Evolutionary conservation across 352 stramenopile genomes (phyloP).

Genomic region (Globisporangium lucens): DNA sequence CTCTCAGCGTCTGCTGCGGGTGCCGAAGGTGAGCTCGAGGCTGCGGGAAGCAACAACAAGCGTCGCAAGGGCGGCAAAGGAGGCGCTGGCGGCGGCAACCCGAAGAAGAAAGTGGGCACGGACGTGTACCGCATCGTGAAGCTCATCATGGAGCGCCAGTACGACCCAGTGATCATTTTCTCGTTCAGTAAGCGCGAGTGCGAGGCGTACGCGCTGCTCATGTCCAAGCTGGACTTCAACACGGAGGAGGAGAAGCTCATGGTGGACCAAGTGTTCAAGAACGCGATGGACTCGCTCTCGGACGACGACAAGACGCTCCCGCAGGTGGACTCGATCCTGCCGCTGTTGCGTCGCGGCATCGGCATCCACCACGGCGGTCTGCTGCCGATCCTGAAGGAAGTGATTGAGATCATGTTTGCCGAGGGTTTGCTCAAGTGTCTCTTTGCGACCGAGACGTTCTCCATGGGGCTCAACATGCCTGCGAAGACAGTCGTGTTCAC

Average conservation of each 20-base stretch:
- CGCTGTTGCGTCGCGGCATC: constrained; percentile 97
- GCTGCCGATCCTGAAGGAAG: constrained; percentile 99
- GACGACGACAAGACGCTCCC: constrained; percentile 97
- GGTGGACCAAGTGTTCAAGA: constrained; percentile 95
- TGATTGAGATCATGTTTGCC: constrained; percentile 90
- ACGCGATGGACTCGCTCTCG: constrained; percentile 96
- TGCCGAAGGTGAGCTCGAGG: constrained; percentile 73
- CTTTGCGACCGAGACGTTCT: constrained; percentile 98
- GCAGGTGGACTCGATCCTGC: constrained; percentile 96
- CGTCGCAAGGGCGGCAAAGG: constrained; percentile 46
- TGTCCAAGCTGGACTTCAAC: constrained; percentile 97
- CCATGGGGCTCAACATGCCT: constrained; percentile 99
- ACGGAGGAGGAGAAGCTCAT: constrained; percentile 98
- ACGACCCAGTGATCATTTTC: constrained; percentile 99
- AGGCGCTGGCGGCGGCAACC: constrained; percentile 34
- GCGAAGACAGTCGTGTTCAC: constrained; percentile 99
- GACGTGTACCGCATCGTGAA: constrained; percentile 98
- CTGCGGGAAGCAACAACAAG: constrained; percentile 76
- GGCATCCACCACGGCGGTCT: constrained; percentile 99
- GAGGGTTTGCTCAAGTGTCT: constrained; percentile 98
- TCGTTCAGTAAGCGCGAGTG: constrained; percentile 99
- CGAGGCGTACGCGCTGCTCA: constrained; percentile 90
- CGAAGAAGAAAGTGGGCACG: constrained; percentile 91
- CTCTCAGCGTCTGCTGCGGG: constrained; percentile 56
- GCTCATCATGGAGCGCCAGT: constrained; percentile 96